These are phyloP conservation scores for Diaporthe sp. DNA, from an alignment of 2,329 filamentous ascomycete genomes.

Conservation along the genomic window DNA sequence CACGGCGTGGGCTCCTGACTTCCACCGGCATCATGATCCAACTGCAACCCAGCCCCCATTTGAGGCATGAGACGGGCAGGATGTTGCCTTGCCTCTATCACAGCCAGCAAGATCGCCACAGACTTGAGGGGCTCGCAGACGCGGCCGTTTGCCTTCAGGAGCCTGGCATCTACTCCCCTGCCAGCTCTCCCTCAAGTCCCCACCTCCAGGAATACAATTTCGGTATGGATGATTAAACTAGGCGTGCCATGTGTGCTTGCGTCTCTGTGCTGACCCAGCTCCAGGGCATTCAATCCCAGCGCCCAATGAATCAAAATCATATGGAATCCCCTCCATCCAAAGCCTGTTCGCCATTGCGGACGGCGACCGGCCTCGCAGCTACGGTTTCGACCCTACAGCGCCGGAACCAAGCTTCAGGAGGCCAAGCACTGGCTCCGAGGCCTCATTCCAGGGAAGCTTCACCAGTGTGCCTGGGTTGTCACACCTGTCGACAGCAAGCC, in stretches of 20 bases:
- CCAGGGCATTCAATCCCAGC: not conserved
- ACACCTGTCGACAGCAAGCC: constrained; percentile 25
- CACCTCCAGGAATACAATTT: constrained; percentile 1
- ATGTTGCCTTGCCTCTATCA: constrained; percentile 14
- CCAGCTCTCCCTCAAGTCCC: not conserved
- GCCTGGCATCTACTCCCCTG: constrained; percentile 15
- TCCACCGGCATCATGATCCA: constrained; percentile 28
- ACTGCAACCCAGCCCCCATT: not conserved
- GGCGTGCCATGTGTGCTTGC: not conserved
- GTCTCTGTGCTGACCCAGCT: not conserved
- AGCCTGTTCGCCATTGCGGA: constrained; percentile 26
- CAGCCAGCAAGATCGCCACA: not conserved
- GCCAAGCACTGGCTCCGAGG: constrained; percentile 26
- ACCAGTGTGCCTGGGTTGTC: constrained; percentile 26
- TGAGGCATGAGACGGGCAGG: constrained; percentile 5
- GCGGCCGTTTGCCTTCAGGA: constrained; percentile 22
- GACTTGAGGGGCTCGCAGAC: constrained; percentile 27
- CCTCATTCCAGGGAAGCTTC: constrained; percentile 23
- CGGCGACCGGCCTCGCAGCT: not conserved
- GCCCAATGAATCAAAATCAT: not conserved
- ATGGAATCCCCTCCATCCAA: constrained; percentile 25
- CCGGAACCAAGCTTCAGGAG: constrained; percentile 8
- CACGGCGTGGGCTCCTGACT: constrained; percentile 2
- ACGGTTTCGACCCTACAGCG: not conserved
- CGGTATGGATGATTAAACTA: not conserved